Percentiles rank a stretch among this genome's conserved stretches.
These are phyloP conservation scores for Fusarium sarcochroum DNA, from an alignment of 2,329 filamentous ascomycete species.

Conservation along the genomic window DNA sequence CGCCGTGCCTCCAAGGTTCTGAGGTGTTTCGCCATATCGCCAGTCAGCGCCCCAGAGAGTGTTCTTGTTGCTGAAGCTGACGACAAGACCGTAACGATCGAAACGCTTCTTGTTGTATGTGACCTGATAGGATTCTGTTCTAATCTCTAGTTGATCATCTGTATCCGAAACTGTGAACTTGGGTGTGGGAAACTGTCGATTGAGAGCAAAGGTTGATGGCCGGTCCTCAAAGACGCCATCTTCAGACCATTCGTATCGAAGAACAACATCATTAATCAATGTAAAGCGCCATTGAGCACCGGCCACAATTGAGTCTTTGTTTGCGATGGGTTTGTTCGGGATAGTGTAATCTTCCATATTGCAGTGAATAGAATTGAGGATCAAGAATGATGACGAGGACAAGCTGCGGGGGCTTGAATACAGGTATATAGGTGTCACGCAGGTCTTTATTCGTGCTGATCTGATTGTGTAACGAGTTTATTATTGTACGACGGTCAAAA, in stretches of 20 bases:
- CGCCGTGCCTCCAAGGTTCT: constrained; percentile 63
- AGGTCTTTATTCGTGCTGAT: too few species aligned
- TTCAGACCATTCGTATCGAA: constrained; percentile 74
- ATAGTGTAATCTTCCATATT: constrained; percentile 43
- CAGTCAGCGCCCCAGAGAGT: constrained; percentile 56
- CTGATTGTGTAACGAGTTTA: not conserved
- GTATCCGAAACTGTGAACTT: constrained; percentile 64
- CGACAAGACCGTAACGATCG: constrained; percentile 62
- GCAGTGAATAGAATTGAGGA: not conserved
- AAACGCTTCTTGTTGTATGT: constrained; percentile 72
- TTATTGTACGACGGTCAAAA: not conserved
- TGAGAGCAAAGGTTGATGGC: constrained; percentile 72
- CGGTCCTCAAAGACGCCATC: constrained; percentile 74
- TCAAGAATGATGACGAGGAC: not conserved
- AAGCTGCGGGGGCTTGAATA: constrained; percentile 10
- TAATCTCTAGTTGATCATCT: constrained; percentile 65
- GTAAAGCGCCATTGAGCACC: constrained; percentile 69
- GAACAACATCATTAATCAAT: constrained; percentile 67
- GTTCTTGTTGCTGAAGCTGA: constrained; percentile 59
- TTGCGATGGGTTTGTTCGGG: constrained; percentile 35
- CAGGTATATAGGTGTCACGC: not conserved
- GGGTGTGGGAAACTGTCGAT: constrained; percentile 60
- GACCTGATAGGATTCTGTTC: constrained; percentile 68
- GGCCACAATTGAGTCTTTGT: constrained; percentile 33
- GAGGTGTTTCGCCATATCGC: constrained; percentile 62